Base-by-base conservation (phyloP, 208 protist species). In the Crithidia bombi region DNA sequence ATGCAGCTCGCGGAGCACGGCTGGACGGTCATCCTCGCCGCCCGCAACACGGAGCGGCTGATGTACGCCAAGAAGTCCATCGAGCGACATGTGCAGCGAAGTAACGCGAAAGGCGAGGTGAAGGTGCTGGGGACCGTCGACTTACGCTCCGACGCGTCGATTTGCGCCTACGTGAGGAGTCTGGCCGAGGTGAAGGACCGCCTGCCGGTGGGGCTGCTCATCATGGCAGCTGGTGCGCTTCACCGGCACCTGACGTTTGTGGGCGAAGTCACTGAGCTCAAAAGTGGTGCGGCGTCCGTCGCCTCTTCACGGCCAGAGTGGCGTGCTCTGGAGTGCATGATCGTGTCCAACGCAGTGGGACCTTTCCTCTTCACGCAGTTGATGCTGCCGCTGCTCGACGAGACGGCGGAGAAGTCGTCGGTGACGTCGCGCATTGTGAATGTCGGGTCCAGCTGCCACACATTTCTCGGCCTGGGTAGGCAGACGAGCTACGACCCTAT, bases 381-480 rank as follows among this genome's bases (percentile, higher is more conserved):
- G 52, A 65, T 96, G 54, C 67, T 96, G 25, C 89, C 91, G 5
- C 43, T 89, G 56, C 72, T 96, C 23, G 73, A 83, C 12, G 70
- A 82, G 36, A 91, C 84, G 10, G 87, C 86, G 26, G 75, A 86
- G 26, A 67, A 49, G 32, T 78, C 67, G 10, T 82, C 82, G 7
- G 81, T 89, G 44, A 69, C 83, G 30, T 94, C 91, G 43, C 88
- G 91, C 47, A 80, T 96, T 63, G 82, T 96, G 3, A 93, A 94
- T 51, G 87, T 96, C 10, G 84, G 79, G n/a, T 96, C 91, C 17
- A 88, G 83, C 55, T 93, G 89, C 72, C 91, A 96, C 74, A 85
- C 83, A 0, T 96, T 91, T 75, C 81, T 96, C 6, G 86, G 86
- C n/a, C 51, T 81, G 51, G 44, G 67, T 11, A 38, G 41, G 1